Base-by-base conservation (phyloP, 768 basidiomycete species). In the Termitomyces eurrhizus region DNA sequence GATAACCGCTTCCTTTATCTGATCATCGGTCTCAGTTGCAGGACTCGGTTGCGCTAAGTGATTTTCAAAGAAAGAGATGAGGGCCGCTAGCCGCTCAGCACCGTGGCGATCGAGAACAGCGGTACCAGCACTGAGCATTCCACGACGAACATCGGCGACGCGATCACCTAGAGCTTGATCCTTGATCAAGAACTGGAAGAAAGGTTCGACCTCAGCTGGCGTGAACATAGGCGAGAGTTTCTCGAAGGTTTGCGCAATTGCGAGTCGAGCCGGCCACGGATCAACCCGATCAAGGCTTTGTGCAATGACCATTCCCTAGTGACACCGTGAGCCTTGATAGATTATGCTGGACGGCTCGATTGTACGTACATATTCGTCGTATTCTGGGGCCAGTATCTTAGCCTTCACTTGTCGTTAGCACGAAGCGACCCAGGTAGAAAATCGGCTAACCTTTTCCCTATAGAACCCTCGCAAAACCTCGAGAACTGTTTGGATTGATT, bases 1-100 rank as follows among this genome's bases (percentile, higher is more conserved):
- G 59, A 98, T 89, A 6, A 96, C 89, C 0, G 94, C 95, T 69
- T 98, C 96, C 65, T 95, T 93, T 73, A 95, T 92, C 62, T 88
- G 86, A 69, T 98, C 96, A 5, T 85, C 86, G 0, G 86, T 81
- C 69, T 93, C 92, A 9, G 84, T 87, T 0, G 84, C 80, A 1
- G 85, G 75, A 55, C 75, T 78, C 7, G 83, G 72, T 42, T 74
- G 74, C 32, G 73, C 80, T 11, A 98, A 82, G 70, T 90, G 88
- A 0, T 75, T 75, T 75, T 98, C 95, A 66, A 98, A 98, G 60
- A 88, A 79, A 14, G 80, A 75, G 63, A 98, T 91, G 45, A 99
- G 83, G 1, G 79, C 81, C 16, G 89, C 81, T 11, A 97, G 80
- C 32, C 82, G 82, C 26, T 78, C 77, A 7, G 85, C 82, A 6